A percentile compares a stretch with the other conserved stretches of the same genome.
Conservation (phyloP, 495 filamentous ascomycete species). For the Aspergillus cavernicola region DNA sequence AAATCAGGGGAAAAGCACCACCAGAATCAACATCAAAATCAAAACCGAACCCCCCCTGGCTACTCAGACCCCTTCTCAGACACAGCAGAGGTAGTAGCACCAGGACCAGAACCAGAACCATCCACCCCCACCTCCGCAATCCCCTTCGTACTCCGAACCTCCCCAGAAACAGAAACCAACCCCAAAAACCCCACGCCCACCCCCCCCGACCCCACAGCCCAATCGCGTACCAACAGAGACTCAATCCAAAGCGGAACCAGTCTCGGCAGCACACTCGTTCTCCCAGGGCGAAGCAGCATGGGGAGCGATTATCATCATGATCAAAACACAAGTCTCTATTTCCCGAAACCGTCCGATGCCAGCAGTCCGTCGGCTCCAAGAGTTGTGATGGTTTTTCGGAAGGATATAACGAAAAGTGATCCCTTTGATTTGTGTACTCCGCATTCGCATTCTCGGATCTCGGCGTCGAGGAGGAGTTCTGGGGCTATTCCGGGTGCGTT, state of each 20-base stretch:
- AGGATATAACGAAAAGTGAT: too few relatives aligned
- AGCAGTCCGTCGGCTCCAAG: too few relatives aligned
- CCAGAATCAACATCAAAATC: background rate
- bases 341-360: conserved; percentile 2
- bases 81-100: background rate
- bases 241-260: too few relatives aligned
- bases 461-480: too few relatives aligned
- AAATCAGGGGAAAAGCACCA: background rate
- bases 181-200: too few relatives aligned
- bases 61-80: conserved; percentile 19
- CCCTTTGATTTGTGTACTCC: too few relatives aligned
- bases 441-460: background rate
- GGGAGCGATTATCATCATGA: conserved; percentile 15
- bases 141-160: too few relatives aligned
- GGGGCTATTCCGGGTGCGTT: too few relatives aligned
- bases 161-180: too few relatives aligned
- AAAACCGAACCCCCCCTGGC: background rate
- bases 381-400: too few relatives aligned
- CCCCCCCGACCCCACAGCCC: too few relatives aligned
- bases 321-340: conserved; percentile 12
- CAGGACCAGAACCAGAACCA: background rate
- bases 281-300: conserved; percentile 20
- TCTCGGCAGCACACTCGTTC: conserved; percentile 23
- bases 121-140: background rate
- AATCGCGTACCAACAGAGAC: too few relatives aligned